Evolutionary conservation across 176 grass and related monocot species (phyloP), one percentile per base, ranked within the genome.

Genomic region (Lolium perenne): DNA sequence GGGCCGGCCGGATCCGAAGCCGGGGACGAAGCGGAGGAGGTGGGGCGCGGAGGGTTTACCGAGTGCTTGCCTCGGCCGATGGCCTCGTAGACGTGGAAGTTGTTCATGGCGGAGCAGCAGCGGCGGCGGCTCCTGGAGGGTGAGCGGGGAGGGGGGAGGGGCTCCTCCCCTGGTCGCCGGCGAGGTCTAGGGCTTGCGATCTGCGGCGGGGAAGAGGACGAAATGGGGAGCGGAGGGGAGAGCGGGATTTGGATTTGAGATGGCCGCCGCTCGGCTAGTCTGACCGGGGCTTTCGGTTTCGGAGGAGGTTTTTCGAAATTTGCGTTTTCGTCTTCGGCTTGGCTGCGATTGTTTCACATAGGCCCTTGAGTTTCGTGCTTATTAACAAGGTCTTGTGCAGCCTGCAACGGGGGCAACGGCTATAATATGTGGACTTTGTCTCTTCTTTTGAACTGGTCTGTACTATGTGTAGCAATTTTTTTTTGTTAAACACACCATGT

Each of bases 1-100:
- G 7, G 13, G 17, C 26, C 63, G 41, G 6, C 13, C 41, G 45
- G 63, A 86, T 66, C 82, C 70, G 55, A 35, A 10, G 22, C 63
- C 38, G 75, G 65, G 14, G 75, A 65, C 40, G 82, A 16, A 29
- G 56, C 45, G 18, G 26, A 5, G 4, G 22, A 8, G 20, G 50
- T 0, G 14, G 16, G n/a, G 41, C 8, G 23, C 8, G 63, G 72
- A 32, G 46, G 72, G 25, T 2, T 78, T 90, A 98, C 96, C 90
- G 96, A 98, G 63, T 98, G 90, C 90, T 94, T 95, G 86, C 96
- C 92, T 67, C 91, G 88, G 93, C 96, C 93, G 78, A 98, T 95
- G 86, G 90, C 96, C 91, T 92, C 92, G 91, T 98, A 98, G 80
- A 98, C 90, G 71, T 98, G 96, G 91, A 91, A 98, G 82, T 98